Base-by-base conservation (phyloP, 331 rosid species). In the Rhamnella rubrinervis region DNA sequence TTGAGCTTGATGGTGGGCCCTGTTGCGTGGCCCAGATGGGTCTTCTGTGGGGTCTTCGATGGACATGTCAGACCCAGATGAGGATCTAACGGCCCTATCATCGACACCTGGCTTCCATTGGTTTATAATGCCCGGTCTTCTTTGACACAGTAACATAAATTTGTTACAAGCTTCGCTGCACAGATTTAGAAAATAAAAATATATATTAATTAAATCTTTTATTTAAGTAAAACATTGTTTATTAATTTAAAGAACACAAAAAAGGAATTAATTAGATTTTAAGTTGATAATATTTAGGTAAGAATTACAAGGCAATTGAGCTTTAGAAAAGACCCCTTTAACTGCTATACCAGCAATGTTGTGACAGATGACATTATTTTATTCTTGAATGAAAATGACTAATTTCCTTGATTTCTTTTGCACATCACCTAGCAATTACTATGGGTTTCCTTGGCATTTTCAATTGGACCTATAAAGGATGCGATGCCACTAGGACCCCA, bases 61-160 rank as follows among this genome's bases (percentile, higher is more conserved):
- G 35, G 99, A 95, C 97, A 95, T 95, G 78, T 95, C 99, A 5
- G 99, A 95, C 55, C 86, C 97, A 26, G 76, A 71, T 1, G 99
- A 95, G 39, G 96, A 83, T 52, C 96, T 81, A 44, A 95, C 70
- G 31, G 85, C 92, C 52, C 79, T 75, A n/a, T 89, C 92, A 15
- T 84, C 81, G 52, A 65, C 86, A 78, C 83, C 61, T 56, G 85
- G 82, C 75, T 76, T 80, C 85, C 95, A 84, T 9, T 77, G 58
- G 82, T 77, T 83, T 77, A 82, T 75, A 47, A 89, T 65, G 57
- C 87, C 97, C 39, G 85, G 86, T 75, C 97, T 89, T 66, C 96
- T 87, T 68, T 84, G 86, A 70, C 78, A 83, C 65, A 91, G 55
- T 57, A 90, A 80, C 40, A 68, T 35, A 55, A 85, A 95, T 67